These are phyloP conservation scores for Trichoderma sp. DNA, from an alignment of 2,329 filamentous ascomycete genomes.

Conservation along the genomic window DNA sequence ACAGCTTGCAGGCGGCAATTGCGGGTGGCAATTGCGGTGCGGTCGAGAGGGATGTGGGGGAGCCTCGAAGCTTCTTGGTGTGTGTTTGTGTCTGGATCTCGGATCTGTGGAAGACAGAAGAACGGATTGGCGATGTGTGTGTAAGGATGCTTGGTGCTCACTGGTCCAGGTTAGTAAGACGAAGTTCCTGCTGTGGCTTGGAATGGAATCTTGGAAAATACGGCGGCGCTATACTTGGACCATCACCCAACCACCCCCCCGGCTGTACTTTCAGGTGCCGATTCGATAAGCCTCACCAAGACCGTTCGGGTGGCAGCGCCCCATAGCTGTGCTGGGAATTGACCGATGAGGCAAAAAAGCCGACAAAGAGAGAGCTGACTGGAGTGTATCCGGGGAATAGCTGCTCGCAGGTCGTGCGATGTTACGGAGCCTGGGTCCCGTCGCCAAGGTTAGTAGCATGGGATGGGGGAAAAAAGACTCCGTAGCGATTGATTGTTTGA, in stretches of 20 bases:
- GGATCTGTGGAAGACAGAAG: neutral
- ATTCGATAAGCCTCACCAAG: slow-evolving; percentile 6
- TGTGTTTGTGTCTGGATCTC: neutral
- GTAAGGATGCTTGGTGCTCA: neutral
- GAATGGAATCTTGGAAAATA: neutral
- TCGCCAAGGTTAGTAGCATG: neutral
- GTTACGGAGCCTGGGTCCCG: neutral
- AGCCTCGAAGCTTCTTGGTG: neutral
- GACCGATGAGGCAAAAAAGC: neutral
- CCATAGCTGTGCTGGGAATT: neutral
- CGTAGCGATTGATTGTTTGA: slow-evolving; percentile 4
- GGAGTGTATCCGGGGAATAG: neutral
- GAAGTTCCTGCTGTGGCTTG: neutral
- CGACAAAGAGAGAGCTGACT: neutral
- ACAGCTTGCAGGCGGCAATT: neutral
- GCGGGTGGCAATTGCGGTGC: neutral
- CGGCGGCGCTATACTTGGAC: neutral
- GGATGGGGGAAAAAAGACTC: neutral
- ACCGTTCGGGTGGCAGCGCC: neutral
- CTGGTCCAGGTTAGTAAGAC: neutral
- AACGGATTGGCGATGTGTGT: neutral
- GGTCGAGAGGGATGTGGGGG: neutral
- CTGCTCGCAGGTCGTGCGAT: neutral
- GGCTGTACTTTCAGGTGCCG: neutral
- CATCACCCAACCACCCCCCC: neutral